Base-by-base conservation (phyloP, 2,329 filamentous ascomycete genomes). In the Ilyonectria destructans region DNA sequence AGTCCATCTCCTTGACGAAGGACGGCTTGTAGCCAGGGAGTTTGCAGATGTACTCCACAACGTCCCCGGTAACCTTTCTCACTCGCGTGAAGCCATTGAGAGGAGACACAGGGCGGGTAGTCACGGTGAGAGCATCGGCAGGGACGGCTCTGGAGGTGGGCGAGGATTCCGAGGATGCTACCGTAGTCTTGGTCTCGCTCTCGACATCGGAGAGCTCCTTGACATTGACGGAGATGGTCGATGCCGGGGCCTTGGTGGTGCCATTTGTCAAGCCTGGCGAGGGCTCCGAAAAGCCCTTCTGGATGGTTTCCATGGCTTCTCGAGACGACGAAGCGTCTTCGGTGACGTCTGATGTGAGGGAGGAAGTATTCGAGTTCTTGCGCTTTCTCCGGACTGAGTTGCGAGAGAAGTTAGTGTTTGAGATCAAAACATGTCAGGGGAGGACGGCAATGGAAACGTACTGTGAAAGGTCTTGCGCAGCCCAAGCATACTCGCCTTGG, bases 1-100 rank as follows among this genome's bases (percentile, higher is more conserved):
- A 46, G 40, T 74, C 65, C 62, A 74, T 75, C 46, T 73, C 64
- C 6, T 63, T 55, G 37, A 76, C 58, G n/a, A 75, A 75, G 0
- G 51, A 15, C 12, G 75, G 74, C 35, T 71, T 65, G 21, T 76
- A 76, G 40, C 67, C 72, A 33, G 69, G 67, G 2, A 75, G 45
- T 4, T 69, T 67, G 17, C 67, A 64, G 51, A 76, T 74, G 46
- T 67, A 17, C 4, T 64, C 61, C 52, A 68, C 69, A 29, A 76
- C 71, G 46, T 62, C 65, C 12, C 58, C 59, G 19, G 72, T 72
- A 21, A 73, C 54, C 19, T 69, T 59, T 7, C 59, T 70, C 29
- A 74, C 68, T 3, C 68, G 57, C 13, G 64, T 60, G 10, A 69
- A 74, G 15, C 70, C 58, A 9, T 66, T 51, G 6, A 48, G 35